phyloP scores from a whole-genome alignment of 345 rosid species.

The Eucalyptus sp. region DNA sequence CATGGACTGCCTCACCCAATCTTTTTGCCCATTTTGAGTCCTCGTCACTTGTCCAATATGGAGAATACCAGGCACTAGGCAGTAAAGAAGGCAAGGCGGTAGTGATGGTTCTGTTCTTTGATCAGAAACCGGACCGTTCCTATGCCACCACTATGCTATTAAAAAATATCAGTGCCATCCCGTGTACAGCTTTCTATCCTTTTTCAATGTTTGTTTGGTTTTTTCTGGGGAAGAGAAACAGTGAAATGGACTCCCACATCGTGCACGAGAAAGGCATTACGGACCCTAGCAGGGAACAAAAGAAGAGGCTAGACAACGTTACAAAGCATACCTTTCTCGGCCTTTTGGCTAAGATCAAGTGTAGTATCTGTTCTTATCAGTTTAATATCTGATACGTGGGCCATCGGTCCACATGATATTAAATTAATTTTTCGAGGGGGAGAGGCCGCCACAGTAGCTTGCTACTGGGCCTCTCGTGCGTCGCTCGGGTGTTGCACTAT shows the following conservation, averaged over 20 bases:
- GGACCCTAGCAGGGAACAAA: background rate
- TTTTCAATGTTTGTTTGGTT: no score
- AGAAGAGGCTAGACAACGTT: background rate
- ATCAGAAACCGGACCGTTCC: no score
- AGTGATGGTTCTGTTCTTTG: no score
- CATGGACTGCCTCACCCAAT: background rate
- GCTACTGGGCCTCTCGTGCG: no score
- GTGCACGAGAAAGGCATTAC: background rate
- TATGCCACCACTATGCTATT: no score
- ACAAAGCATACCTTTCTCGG: slow-evolving; percentile 34
- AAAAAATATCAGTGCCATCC: no score
- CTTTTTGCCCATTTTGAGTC: background rate
- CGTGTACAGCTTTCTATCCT: no score
- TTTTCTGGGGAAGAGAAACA: no score
- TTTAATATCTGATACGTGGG: slow-evolving; percentile 40
- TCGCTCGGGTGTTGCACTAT: no score
- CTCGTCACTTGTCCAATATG: background rate
- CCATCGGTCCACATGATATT: slow-evolving; percentile 25
- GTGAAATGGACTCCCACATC: background rate
- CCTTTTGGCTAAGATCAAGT: slow-evolving; percentile 60
- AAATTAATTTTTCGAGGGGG: slow-evolving; percentile 13
- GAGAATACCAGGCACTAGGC: background rate
- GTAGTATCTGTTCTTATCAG: slow-evolving; percentile 53
- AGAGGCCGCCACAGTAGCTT: no score
- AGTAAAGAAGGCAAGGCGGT: no score